Conservation (phyloP, 495 filamentous ascomycete species). For the Penicillium daleae region DNA sequence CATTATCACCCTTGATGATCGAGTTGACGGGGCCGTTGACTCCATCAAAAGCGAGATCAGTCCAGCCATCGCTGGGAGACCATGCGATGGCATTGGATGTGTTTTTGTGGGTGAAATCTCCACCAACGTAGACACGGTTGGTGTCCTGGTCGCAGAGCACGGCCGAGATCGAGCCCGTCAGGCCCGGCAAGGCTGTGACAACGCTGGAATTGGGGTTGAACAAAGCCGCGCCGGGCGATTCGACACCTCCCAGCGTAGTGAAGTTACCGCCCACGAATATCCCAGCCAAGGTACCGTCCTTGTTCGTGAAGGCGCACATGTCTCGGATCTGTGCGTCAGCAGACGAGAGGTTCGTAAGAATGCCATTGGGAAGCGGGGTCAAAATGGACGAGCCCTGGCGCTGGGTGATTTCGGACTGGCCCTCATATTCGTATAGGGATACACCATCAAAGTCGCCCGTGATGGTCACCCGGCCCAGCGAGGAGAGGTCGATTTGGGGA, state of each 20-base stretch:
- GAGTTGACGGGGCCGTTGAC: constrained; percentile 93
- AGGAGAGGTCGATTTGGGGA: constrained; percentile 78
- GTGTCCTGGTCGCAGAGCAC: constrained; percentile 82
- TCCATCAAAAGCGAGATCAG: constrained; percentile 84
- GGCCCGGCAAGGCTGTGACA: constrained; percentile 72
- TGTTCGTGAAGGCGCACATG: constrained; percentile 80
- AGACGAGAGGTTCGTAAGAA: constrained; percentile 69
- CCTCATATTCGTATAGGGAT: constrained; percentile 83
- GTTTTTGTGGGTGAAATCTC: constrained; percentile 75
- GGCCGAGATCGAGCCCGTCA: constrained; percentile 78
- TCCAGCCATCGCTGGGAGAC: constrained; percentile 71
- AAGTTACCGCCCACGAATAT: constrained; percentile 94
- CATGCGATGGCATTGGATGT: constrained; percentile 90
- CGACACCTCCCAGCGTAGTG: constrained; percentile 78
- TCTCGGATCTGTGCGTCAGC: constrained; percentile 82
- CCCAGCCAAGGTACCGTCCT: constrained; percentile 67
- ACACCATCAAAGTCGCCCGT: constrained; percentile 90
- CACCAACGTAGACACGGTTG: constrained; percentile 88
- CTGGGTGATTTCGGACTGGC: constrained; percentile 70
- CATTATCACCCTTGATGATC: constrained; percentile 76
- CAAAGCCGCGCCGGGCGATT: constrained; percentile 78
- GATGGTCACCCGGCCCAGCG: constrained; percentile 82
- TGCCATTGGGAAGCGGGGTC: constrained; percentile 81
- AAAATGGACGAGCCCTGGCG: constrained; percentile 83
- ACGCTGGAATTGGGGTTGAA: constrained; percentile 70